Base-by-base conservation (phyloP, 371 early-diverging fungal genomes). In the Actinomortierella ambigua region DNA sequence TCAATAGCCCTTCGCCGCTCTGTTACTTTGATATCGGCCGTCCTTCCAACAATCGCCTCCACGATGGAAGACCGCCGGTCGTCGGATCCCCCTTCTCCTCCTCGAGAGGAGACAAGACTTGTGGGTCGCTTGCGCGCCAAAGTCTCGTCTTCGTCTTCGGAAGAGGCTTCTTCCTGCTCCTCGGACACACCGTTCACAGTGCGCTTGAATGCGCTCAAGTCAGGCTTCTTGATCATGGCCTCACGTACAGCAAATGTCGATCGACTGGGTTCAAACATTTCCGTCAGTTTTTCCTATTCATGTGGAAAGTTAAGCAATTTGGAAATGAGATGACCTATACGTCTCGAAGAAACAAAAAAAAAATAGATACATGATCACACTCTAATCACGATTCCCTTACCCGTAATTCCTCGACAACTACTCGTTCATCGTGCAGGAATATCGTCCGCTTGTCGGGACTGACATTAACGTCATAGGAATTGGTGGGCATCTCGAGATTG, bases 391-490 rank as follows among this genome's bases (percentile, higher is more conserved):
- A 41, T 39, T 78, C 49, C 2, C 69, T 67, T 63, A 83, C 85
- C 55, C 82, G 76, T 43, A 94, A 67, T 1, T 68, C 64, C 11
- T 82, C 84, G 0, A 89, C 51, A 17, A 96, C 27, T 29, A 47
- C 55, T 0, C 78, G 59, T 54, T 97, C 98, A 48, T 91, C 68
- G 51, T 94, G 91, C 3, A 98, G 58, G 55, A 94, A 80, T 5
- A 97, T 82, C 0, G 92, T 95, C 40, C 98, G 85, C 69, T 98
- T 98, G 70, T 98, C 95, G 5, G 98, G 98, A 17, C 93, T 94
- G 26, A 98, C 87, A 61, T 98, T 98, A 20, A 95, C 94, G 80
- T 98, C 98, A 69, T 82, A 84, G 14, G 64, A 61, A 53, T 76
- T 81, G 7, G 89, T 80, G 1, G 84, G 79, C 50, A 95, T 58